Base-by-base conservation (phyloP, 148 eudicot genomes). In the Nyssa sinensis region DNA sequence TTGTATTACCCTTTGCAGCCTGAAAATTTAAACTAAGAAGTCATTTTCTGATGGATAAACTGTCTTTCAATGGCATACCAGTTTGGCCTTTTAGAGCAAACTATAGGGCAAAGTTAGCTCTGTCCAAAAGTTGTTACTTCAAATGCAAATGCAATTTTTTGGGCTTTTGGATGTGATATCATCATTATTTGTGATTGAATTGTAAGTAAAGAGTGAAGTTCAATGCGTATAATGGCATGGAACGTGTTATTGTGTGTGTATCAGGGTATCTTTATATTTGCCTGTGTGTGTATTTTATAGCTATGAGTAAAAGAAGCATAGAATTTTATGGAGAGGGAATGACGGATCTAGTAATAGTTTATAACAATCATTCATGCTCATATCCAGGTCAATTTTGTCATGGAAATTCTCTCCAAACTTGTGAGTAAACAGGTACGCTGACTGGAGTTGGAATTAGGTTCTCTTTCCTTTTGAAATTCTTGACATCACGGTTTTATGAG, bases 351-450 rank as follows among this genome's bases (percentile, higher is more conserved):
- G 69, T 41, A 29, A 60, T 76, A 62, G 23, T 29, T 27, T 55
- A 35, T 62, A 30, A 53, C 49, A 49, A 28, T 11, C 44, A 34
- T 82, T 58, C 75, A 41, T 71, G 21, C 39, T 77, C 14, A 62
- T 75, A 23, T 75, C 63, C 80, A 94, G 98, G 98, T 94, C 70
- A 92, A 94, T 81, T 92, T 90, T 83, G 90, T 94, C 75, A 94
- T 94, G 98, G 97, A 92, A 78, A 83, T 94, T 67, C 86, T 94
- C 62, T 89, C 91, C 73, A 92, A 89, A 84, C 97, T 94, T 64
- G 91, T 94, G 59, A 80, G 62, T 71, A 90, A 83, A 80, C 98
- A 94, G 98, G 98, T 94, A 77, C 55, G 53, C 28, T 24, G 35
- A 34, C 8, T 35, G 24, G 61, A 69, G 34, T 69, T 17, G 24